Evolutionary conservation across 1,139 yeast genomes (phyloP), one percentile per base, ranked within the genome.

Genomic region (Nakaseomyces sp.): DNA sequence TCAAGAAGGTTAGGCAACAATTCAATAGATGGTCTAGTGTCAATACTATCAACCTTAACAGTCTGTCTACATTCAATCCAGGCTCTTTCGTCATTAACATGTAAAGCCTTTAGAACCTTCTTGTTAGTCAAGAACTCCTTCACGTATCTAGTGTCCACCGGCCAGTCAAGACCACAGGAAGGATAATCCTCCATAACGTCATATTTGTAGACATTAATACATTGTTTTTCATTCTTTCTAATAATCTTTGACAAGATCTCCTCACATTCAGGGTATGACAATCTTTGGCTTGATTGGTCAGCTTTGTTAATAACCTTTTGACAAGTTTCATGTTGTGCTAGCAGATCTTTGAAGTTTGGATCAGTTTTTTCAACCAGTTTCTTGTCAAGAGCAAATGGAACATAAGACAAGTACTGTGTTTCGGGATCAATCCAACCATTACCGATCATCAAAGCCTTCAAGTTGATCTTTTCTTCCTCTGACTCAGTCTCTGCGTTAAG

Each of bases 371-470:
- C 58, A 8, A 91, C 65, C 7, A 91, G 53, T 0, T 80, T 82
- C 6, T 77, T 72, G 16, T 79, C 72, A 37, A 79, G 54, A 2
- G 85, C 72, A 62, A 73, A 89, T 1, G 95, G 95, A 31, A 86
- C 64, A 56, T 84, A 88, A 13, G 95, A 77, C 47, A 87, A 69
- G 45, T 93, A 81, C 64, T 91, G 98, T 43, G 76, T 74, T 50
- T 79, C 76, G 1, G 97, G 96, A 33, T 88, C 89, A n/a, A 91
- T 77, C 95, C 96, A 91, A 1, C 96, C 97, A 65, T 91, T 91
- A 9, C 97, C 97, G 47, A 91, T 82, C 51, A 88, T 54, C n/a
- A 86, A 59, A 0, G 89, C 91, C 49, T 74, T 70, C 45, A 89
- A 60, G 46, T 80, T 69, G 50, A 75, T 66, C 1, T 53, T 49